Evolutionary conservation across 2,329 filamentous ascomycete genomes (phyloP).

Genomic region (Tolypocladium sp.): DNA sequence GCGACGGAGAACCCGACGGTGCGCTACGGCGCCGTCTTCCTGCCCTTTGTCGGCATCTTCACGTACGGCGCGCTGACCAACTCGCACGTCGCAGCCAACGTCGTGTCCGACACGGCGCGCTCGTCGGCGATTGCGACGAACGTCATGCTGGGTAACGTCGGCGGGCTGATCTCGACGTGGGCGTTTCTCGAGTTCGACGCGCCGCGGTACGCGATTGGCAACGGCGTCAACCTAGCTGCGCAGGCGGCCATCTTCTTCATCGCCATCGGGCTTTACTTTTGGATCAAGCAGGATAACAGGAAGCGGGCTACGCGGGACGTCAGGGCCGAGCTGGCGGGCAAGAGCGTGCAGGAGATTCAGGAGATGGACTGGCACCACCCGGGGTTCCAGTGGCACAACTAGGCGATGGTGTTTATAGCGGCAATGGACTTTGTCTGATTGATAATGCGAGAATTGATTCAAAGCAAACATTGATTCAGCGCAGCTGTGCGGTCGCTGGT

Average conservation of each 20-base stretch:
- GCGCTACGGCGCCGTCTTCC: conserved; percentile 59
- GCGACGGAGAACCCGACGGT: conserved; percentile 38
- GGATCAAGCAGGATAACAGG: conserved; percentile 56
- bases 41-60: conserved; percentile 55
- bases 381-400: conserved; percentile 47
- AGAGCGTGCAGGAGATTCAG: conserved; percentile 43
- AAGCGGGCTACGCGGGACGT: conserved; percentile 44
- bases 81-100: conserved; percentile 57
- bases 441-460: too few relatives aligned
- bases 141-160: conserved; percentile 39
- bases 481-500: too few relatives aligned
- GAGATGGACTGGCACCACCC: conserved; percentile 62
- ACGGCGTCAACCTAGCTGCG: conserved; percentile 59
- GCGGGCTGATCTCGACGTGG: conserved; percentile 55
- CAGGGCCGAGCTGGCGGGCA: conserved; percentile 46
- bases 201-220: conserved; percentile 60
- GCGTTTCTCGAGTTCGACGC: conserved; percentile 52
- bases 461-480: too few relatives aligned
- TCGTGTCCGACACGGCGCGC: conserved; percentile 58
- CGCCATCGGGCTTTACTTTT: conserved; percentile 39
- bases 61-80: conserved; percentile 55
- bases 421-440: too few relatives aligned
- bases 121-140: conserved; percentile 51
- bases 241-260: conserved; percentile 45
- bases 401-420: not conserved